Conservation (phyloP, 108 stramenopile species). For the Nannochloropsis oceanica region DNA sequence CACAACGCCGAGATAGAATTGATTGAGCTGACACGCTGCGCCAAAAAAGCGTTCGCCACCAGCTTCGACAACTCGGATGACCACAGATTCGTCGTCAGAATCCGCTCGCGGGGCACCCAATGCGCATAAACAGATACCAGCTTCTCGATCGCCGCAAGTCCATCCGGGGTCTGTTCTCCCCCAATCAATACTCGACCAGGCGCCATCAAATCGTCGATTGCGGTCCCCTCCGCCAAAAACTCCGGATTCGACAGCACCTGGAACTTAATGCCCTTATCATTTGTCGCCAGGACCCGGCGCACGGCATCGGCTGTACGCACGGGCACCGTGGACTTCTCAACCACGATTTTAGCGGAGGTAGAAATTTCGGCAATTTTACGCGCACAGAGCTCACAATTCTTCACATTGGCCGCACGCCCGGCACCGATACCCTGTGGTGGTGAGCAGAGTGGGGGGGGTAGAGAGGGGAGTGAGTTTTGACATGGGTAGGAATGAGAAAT, state of each 20-base stretch:
- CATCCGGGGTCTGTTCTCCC: slow-evolving; percentile 78
- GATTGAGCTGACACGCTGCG: slow-evolving; percentile 95
- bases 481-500: too few relatives aligned
- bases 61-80: slow-evolving; percentile 97
- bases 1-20: slow-evolving; percentile 99
- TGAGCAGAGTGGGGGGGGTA: too few relatives aligned
- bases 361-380: slow-evolving; percentile 85
- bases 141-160: slow-evolving; percentile 45
- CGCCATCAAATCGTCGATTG: slow-evolving; percentile 74
- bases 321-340: slow-evolving; percentile 98
- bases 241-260: slow-evolving; percentile 94
- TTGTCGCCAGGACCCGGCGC: slow-evolving; percentile 72
- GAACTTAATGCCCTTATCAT: slow-evolving; percentile 80
- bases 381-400: slow-evolving; percentile 98
- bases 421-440: slow-evolving; percentile 70
- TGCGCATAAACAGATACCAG: slow-evolving; percentile 45
- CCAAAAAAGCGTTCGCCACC: slow-evolving; percentile 97
- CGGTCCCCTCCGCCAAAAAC: slow-evolving; percentile 99
- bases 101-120: slow-evolving; percentile 84
- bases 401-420: slow-evolving; percentile 97
- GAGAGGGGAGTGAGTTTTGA: too few relatives aligned
- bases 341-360: slow-evolving; percentile 78
- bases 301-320: slow-evolving; percentile 94
- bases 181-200: slow-evolving; percentile 96
- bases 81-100: slow-evolving; percentile 95